Conservation (phyloP, 23 red algal genomes). For the Chondrus crispus region DNA sequence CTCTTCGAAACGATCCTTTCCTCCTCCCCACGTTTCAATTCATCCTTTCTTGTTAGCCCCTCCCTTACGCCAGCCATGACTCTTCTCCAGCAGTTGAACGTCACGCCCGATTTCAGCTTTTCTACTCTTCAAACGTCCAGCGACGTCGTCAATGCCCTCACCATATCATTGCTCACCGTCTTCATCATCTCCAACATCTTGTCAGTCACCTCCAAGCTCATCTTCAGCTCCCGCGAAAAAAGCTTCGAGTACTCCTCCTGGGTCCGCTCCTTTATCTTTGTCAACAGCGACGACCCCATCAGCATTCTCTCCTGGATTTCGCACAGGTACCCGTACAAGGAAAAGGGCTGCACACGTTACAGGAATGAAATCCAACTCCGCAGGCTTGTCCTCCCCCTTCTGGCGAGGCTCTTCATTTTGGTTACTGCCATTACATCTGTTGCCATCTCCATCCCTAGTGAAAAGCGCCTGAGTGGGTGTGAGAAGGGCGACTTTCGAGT, state of each 20-base stretch:
- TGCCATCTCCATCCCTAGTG: background rate
- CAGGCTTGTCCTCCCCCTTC: background rate
- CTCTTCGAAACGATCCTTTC: too few relatives aligned
- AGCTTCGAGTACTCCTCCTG: background rate
- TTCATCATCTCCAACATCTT: background rate
- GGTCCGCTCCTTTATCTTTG: background rate
- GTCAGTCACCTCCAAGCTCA: background rate
- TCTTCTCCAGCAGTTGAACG: too few relatives aligned
- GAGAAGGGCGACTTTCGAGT: background rate
- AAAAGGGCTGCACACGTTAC: background rate
- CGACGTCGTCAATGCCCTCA: background rate
- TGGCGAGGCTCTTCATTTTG: background rate
- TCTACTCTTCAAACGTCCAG: conserved; percentile 3
- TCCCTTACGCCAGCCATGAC: too few relatives aligned
- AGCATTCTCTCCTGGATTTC: background rate
- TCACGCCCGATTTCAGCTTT: background rate
- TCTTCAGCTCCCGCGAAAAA: background rate
- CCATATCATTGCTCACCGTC: background rate
- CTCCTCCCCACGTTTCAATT: too few relatives aligned
- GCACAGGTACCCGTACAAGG: background rate
- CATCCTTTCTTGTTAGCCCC: too few relatives aligned
- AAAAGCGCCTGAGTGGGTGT: conserved; percentile 16
- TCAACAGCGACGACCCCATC: conserved; percentile 8
- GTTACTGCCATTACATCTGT: background rate
- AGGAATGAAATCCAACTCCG: background rate